These are phyloP conservation scores for Botryotinia narcissicola DNA, from an alignment of 2,329 filamentous ascomycete genomes.

Conservation along the genomic window DNA sequence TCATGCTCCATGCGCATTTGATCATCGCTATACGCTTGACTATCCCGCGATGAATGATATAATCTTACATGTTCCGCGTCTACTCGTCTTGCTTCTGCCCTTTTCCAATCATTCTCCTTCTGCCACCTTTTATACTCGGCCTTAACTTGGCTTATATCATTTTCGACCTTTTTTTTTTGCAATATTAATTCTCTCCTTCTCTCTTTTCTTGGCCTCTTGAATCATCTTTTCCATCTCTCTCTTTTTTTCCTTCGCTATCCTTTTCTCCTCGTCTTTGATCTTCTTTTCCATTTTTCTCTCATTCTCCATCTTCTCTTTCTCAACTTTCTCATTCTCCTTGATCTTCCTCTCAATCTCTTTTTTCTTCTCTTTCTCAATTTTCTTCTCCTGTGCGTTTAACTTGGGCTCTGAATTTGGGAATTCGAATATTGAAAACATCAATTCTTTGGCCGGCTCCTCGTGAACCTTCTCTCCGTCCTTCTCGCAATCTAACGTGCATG, in stretches of 20 bases:
- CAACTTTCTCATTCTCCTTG: neutral
- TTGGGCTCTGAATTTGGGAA: neutral
- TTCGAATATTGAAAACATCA: neutral
- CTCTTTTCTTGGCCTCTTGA: neutral
- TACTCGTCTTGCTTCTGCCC: neutral
- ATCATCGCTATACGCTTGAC: neutral
- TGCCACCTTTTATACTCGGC: too few species aligned
- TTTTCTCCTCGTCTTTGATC: neutral
- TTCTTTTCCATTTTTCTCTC: neutral
- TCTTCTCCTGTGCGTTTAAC: neutral
- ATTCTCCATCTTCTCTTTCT: neutral
- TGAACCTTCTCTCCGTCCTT: neutral
- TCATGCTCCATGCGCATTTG: accelerated
- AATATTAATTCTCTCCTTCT: neutral
- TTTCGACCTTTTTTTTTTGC: neutral
- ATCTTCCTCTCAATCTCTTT: neutral
- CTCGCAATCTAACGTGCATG: neutral
- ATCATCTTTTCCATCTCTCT: neutral
- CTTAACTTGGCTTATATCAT: neutral
- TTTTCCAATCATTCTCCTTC: neutral
- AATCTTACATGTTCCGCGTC: neutral
- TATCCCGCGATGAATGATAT: neutral
- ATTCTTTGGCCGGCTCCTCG: neutral
- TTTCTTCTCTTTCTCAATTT: neutral
- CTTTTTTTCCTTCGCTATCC: neutral